These are phyloP conservation scores for Botrytis fabae DNA, from an alignment of 2,329 filamentous ascomycete genomes.

Conservation along the genomic window DNA sequence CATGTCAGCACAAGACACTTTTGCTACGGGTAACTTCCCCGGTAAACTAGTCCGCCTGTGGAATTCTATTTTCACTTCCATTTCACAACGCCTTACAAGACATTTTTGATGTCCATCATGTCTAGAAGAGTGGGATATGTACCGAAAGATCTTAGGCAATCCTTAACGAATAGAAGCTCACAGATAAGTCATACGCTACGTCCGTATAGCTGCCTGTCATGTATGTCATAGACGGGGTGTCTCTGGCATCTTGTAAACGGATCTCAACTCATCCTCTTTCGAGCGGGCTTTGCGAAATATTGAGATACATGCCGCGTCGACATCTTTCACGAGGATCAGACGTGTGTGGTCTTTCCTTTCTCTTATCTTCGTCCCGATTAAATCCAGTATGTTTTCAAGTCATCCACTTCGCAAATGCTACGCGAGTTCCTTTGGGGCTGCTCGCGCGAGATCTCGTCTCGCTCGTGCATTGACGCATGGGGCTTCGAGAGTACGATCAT, in stretches of 20 bases:
- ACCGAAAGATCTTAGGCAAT: neutral
- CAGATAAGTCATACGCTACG: neutral
- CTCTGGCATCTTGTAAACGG: neutral
- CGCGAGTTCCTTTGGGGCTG: slow-evolving; percentile 1
- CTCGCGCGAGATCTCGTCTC: neutral
- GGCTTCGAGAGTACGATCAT: neutral
- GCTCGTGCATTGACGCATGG: neutral
- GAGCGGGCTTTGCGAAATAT: too few relatives aligned
- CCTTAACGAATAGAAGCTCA: neutral
- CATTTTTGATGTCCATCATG: neutral
- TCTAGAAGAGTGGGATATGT: neutral
- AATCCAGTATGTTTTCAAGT: neutral
- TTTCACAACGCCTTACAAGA: neutral
- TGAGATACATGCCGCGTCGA: neutral
- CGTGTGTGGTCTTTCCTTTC: neutral
- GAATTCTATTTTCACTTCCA: neutral
- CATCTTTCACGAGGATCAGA: neutral
- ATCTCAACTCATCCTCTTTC: neutral
- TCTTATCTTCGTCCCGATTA: neutral
- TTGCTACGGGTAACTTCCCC: neutral
- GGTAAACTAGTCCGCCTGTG: neutral
- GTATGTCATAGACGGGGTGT: neutral
- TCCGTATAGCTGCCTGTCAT: neutral
- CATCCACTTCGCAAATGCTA: neutral
- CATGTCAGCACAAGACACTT: slow-evolving; percentile 4